Base-by-base conservation (phyloP, 2,329 filamentous ascomycete genomes). In the Sporothrix brasiliensis region DNA sequence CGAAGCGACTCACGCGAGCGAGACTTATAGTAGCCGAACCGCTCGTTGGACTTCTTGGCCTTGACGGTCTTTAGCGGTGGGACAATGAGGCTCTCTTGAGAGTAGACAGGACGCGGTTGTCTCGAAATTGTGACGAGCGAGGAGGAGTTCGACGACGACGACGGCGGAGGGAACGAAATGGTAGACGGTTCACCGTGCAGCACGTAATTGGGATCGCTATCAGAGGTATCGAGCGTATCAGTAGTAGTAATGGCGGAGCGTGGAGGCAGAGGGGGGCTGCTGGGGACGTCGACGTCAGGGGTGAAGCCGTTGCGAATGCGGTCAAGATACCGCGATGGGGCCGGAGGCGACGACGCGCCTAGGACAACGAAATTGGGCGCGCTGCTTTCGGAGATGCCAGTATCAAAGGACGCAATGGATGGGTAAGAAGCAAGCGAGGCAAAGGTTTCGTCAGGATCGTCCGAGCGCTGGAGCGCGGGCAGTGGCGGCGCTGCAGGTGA, bases 41-140 rank as follows among this genome's bases (percentile, higher is more conserved):
- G 81, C 61, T 88, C 86, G 60, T 80, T 80, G 1, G 85, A 85
- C 30, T 78, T 79, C 73, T 81, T 81, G 75, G 80, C n/a, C 30
- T 56, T 83, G 68, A 78, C 78, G 10, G 85, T 82, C 60, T 82
- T 81, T 21, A 90, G 78, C 0, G 88, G 87, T 10, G 85, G 81
- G 16, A 89, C 85, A 14, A 86, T 75, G 41, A 90, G 79, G 73
- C 87, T 89, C 75, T 89, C 88, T 73, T 87, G 86, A 0, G 88
- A 89, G 75, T 86, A 89, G 69, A 83, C 82, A 24, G 79, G 79
- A 6, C 80, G 80, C 1, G 79, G 73, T 47, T 76, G 75, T 27
- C 74, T 78, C 7, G 76, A 72, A 69, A 79, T 75, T 50, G 81
- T 79, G 34, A 74, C 76, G 39, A 78, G 74, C 13, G 80, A 82